Conservation (phyloP, 129 eudicot genomes). For the Flaveria sonorensis region DNA sequence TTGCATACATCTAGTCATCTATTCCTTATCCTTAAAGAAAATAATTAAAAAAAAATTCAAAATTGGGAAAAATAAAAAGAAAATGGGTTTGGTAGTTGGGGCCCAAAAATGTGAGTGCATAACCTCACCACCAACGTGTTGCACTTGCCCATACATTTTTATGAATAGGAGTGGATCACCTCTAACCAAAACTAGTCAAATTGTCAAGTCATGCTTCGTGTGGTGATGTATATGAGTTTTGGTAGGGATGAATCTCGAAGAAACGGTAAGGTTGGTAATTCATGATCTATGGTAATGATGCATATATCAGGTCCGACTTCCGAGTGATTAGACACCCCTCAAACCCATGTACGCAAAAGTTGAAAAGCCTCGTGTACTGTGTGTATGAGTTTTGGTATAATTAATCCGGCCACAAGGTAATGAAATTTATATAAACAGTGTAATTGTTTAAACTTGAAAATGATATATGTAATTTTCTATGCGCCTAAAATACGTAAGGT, state of each 20-base stretch:
- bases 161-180: conserved; percentile 34
- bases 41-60: not conserved
- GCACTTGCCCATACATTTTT: conserved; percentile 10
- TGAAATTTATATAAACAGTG: not conserved
- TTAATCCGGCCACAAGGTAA: not conserved
- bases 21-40: not conserved
- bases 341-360: no score
- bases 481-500: no score
- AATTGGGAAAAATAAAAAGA: not conserved
- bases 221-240: not conserved
- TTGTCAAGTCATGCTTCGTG: conserved; percentile 30
- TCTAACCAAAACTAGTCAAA: conserved; percentile 26
- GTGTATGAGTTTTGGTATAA: not conserved
- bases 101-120: conserved; percentile 33
- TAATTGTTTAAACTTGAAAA: no score
- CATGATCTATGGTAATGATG: no score
- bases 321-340: no score
- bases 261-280: no score
- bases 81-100: conserved; percentile 27
- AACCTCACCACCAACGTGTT: conserved; percentile 28
- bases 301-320: no score
- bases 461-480: no score
- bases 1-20: not conserved
- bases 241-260: no score
- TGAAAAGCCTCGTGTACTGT: no score